Evolutionary conservation across 116 monocot species (phyloP), one percentile per base, ranked within the genome.

Genomic region (Iris pallida): DNA sequence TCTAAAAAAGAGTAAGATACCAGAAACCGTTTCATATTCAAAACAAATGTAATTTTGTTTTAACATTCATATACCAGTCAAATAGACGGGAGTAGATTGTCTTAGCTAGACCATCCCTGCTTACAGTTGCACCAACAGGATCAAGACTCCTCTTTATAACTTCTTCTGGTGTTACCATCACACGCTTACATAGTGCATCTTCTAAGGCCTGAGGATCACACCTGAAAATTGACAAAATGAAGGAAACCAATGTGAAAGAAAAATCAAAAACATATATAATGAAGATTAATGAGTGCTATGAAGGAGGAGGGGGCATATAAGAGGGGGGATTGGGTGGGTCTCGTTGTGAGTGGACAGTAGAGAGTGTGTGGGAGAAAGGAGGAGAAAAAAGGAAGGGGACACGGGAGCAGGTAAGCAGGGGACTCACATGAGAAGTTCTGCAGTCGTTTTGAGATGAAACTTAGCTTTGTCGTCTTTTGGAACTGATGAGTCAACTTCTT

Each of bases 401-500:
- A 30, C 30, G 30, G 30, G 30, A 30, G 30, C 2, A 30, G 30
- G 30, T 30, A 30, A 30, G 30, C 30, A 30, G 30, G 30, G 30
- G 30, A 8, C 53, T 43, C 82, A 98, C 92, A 90, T 90, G 46
- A 98, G 85, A 74, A 98, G 92, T 65, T 92, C 97, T 14, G 97
- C 92, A 57, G 90, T 76, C 59, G 69, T 98, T 14, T 85, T 77
- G 59, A 92, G 92, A 82, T 98, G 97, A 68, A 98, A 98, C 56
- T 90, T 88, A 18, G 97, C 81, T 70, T 87, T 90, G 19, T 92
- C 90, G 76, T 98, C 92, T 85, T 92, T 92, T 64, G 71, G 71
- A 66, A 92, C 76, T n/a, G 97, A 98, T 54, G 97, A 98, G 78
- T 98, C 97, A 59, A 92, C 67, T 81, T 98, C 97, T 79, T 79